A percentile compares a stretch with the other conserved stretches of the same genome.
Conservation (phyloP, 345 rosid species). For the Kernera saxatilis region DNA sequence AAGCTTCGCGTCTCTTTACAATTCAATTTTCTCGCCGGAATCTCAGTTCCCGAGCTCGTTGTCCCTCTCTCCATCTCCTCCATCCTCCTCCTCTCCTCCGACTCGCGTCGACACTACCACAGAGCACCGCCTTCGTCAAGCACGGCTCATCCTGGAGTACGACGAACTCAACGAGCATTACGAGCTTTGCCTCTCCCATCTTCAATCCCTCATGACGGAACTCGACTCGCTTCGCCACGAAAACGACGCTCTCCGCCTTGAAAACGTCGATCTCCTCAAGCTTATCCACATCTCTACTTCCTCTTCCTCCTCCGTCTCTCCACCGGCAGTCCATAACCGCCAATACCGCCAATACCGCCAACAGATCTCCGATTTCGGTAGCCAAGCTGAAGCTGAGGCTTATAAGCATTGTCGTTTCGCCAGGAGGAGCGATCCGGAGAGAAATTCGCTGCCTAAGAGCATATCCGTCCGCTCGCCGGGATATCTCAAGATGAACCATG, state of each 20-base stretch:
- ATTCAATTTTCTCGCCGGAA: conserved; percentile 64
- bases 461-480: conserved; percentile 64
- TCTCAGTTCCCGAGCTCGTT: conserved; percentile 37
- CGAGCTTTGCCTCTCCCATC: conserved; percentile 58
- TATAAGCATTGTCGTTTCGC: conserved; percentile 23
- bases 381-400: conserved; percentile 9
- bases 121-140: conserved; percentile 65
- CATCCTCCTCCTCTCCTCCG: conserved; percentile 37
- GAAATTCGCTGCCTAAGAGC: conserved; percentile 58
- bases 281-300: conserved; percentile 42
- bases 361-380: conserved; percentile 29
- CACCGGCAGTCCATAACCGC: conserved; percentile 32
- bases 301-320: conserved; percentile 36
- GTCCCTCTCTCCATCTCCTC: conserved; percentile 48
- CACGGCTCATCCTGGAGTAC: conserved; percentile 61
- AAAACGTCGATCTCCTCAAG: conserved; percentile 56
- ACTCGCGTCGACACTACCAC: conserved; percentile 33
- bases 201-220: conserved; percentile 44
- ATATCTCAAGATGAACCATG: conserved; percentile 39
- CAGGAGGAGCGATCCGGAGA: conserved; percentile 28
- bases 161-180: conserved; percentile 60
- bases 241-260: conserved; percentile 51
- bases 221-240: conserved; percentile 58
- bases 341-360: conserved; percentile 33
- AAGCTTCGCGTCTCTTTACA: conserved; percentile 50